phyloP scores from a whole-genome alignment of 1,284 basidiomycete genomes.

The Marasmius sp. region DNA sequence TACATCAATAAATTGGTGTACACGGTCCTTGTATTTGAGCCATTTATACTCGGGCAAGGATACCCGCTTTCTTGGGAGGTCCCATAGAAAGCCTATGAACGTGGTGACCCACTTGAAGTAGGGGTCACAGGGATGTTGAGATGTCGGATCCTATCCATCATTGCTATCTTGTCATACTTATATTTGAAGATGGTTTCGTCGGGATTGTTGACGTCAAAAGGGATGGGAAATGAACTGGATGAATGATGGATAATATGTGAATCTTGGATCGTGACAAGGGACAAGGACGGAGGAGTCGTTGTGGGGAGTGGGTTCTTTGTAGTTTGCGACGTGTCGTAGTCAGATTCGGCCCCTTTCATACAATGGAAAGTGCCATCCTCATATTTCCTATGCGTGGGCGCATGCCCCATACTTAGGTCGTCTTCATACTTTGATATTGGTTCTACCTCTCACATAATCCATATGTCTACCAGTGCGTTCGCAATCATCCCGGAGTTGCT shows the following conservation, averaged over 20 bases:
- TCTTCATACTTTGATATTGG: conserved; percentile 30
- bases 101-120: conserved; percentile 5
- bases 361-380: too few relatives aligned
- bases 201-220: not conserved
- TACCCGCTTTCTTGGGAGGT: conserved; percentile 9
- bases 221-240: not conserved
- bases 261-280: conserved; percentile 9
- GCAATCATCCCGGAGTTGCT: conserved; percentile 7
- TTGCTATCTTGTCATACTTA: not conserved
- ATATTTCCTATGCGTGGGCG: too few relatives aligned
- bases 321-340: too few relatives aligned
- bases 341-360: too few relatives aligned
- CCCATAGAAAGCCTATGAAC: conserved; percentile 21
- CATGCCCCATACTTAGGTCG: conserved; percentile 14
- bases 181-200: not conserved
- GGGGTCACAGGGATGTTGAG: conserved; percentile 8
- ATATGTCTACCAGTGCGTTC: conserved; percentile 19
- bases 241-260: not conserved
- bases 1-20: conserved; percentile 6
- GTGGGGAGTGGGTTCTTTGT: too few relatives aligned
- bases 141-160: not conserved
- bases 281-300: not conserved
- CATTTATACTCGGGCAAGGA: conserved; percentile 17
- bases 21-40: conserved; percentile 15
- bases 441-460: conserved; percentile 13